These are phyloP conservation scores for Kandelia obovata DNA, from an alignment of 345 rosid species.

Conservation along the genomic window DNA sequence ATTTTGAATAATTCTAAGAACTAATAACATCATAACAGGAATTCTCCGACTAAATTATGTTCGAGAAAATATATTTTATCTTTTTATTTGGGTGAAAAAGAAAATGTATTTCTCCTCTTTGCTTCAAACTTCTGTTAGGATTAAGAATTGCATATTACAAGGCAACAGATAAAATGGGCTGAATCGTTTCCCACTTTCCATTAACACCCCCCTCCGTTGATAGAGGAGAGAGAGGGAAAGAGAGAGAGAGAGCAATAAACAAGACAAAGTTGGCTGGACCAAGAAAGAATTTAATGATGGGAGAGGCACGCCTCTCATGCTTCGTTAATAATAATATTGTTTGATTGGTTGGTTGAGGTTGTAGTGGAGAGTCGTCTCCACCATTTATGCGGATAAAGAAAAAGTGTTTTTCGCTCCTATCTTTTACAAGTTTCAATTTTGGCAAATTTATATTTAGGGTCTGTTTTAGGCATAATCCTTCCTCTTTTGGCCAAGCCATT, in stretches of 20 bases:
- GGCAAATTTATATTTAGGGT: not conserved
- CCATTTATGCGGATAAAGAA: not conserved
- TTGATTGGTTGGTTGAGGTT: slow-evolving; percentile 3
- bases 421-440: not conserved
- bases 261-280: not conserved
- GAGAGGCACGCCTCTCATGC: slow-evolving; percentile 13
- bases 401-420: not conserved
- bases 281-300: slow-evolving; percentile 8
- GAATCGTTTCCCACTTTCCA: too few relatives aligned
- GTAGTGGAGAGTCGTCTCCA: slow-evolving; percentile 8
- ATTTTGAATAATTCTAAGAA: too few relatives aligned
- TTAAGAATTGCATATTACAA: too few relatives aligned
- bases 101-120: too few relatives aligned
- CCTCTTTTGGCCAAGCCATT: not conserved
- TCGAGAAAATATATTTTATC: too few relatives aligned
- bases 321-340: not conserved
- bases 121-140: too few relatives aligned
- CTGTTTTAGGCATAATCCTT: not conserved
- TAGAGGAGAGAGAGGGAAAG: not conserved
- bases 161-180: too few relatives aligned
- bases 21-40: too few relatives aligned
- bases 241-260: not conserved
- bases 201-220: too few relatives aligned
- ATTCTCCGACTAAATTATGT: too few relatives aligned
- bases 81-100: too few relatives aligned